Base-by-base conservation (phyloP, 1,284 basidiomycete genomes). In the Ustilago lituana region DNA sequence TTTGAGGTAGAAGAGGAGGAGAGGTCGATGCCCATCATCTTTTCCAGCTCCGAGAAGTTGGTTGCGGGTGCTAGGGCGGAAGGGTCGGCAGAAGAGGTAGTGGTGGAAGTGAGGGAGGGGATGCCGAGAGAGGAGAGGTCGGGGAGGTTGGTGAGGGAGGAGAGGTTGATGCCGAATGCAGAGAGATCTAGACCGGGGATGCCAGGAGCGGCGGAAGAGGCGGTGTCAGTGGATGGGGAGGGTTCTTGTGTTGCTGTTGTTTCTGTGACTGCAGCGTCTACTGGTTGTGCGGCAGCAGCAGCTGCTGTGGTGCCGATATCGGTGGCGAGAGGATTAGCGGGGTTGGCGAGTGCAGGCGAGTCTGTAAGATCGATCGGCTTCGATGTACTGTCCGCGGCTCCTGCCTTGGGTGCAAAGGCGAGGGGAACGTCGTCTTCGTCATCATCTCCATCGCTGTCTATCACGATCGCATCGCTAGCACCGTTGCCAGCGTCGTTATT, bases 341-440 rank as follows among this genome's bases (percentile, higher is more conserved):
- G 47, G 17, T 56, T 57, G 0, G 39, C 22, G 3, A 61, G 45
- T 1, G 60, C 51, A 12, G 67, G 67, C 12, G 61, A 64, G 14
- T 64, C 49, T 7, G 67, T 70, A 5, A 70, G 58, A 23, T 70
- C 67, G 33, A 65, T 65, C 12, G 67, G n/a, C 12, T 64, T 63
- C 10, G 32, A 33, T 2, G 46, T 24, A 1, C 35, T 22, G 5
- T 51, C 57, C 4, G 44, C 43, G 0, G 32, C 36, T 1, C 46
- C 52, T 15, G 57, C 31, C 26, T 72, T 72, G 32, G 68, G 68
- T 8, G 52, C 63, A 17, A 67, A 59, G 14, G 69, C 69, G 1
- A 72, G 56, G 12, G 69, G 69, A 6, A 72, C 59, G 22, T 72
- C 69, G 47, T 72, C 69, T 35, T 72, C 68, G 39, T 69, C 61